Conservation (phyloP, 139 green algal species). For the Pseudopediastrum boryanum region DNA sequence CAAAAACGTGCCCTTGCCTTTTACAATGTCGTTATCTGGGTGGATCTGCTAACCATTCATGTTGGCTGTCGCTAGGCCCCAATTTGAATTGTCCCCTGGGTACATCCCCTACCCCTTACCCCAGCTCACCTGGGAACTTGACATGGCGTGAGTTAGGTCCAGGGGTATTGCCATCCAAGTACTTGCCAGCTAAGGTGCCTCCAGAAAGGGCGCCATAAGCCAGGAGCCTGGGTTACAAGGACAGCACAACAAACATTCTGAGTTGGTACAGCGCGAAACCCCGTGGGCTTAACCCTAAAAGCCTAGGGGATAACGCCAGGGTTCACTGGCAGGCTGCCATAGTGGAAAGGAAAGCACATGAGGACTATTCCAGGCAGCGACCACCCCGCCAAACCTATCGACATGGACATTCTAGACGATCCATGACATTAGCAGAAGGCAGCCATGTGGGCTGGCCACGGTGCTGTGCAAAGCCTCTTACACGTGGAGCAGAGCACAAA, state of each 20-base stretch:
- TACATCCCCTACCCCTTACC: not conserved
- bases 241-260: not conserved
- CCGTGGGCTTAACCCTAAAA: no score
- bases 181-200: conserved; percentile 81
- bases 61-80: no score
- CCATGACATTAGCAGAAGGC: no score
- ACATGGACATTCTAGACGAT: conserved; percentile 28
- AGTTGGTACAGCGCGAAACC: not conserved
- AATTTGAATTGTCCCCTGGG: not conserved
- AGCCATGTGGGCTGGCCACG: no score
- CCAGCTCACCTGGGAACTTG: conserved; percentile 39
- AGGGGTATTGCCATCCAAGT: conserved; percentile 42
- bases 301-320: no score
- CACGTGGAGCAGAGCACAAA: no score
- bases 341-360: no score
- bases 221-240: conserved; percentile 32
- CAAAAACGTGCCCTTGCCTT: no score
- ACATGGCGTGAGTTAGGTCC: conserved; percentile 47
- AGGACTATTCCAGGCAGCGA: not conserved
- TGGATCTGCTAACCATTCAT: no score
- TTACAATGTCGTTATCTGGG: no score
- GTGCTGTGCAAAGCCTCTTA: no score
- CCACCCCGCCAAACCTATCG: not conserved
- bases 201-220: conserved; percentile 57
- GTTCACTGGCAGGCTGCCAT: no score